Evolutionary conservation across 495 filamentous ascomycete species (phyloP).

Genomic region (Aspergillus kassunensis): DNA sequence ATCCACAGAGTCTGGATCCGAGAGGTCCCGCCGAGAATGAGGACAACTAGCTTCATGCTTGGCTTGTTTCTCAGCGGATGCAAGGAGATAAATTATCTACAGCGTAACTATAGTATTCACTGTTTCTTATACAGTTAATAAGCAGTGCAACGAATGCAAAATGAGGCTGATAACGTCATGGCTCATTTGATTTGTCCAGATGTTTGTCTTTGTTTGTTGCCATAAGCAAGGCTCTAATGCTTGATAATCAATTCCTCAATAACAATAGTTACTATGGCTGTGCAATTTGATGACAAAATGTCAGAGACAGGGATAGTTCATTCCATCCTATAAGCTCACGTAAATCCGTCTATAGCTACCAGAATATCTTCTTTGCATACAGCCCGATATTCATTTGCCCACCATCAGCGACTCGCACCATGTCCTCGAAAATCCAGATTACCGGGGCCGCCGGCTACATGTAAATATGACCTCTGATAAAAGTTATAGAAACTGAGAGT

Average conservation of each 20-base stretch:
- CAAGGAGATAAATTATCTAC: too few species aligned
- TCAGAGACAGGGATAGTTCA: background rate
- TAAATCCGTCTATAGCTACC: background rate
- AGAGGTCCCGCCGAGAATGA: slow-evolving; percentile 45
- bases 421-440: background rate
- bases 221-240: too few species aligned
- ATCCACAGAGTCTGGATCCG: slow-evolving; percentile 33
- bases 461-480: background rate
- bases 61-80: background rate
- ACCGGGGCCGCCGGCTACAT: background rate
- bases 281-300: background rate
- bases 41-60: slow-evolving; percentile 29
- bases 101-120: background rate
- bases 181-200: background rate
- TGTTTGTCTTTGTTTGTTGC: background rate
- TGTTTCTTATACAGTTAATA: background rate
- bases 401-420: background rate
- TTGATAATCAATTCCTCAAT: too few species aligned
- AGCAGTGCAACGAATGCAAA: background rate
- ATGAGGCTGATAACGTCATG: too few species aligned
- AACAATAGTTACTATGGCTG: too few species aligned
- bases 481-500: background rate
- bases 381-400: background rate
- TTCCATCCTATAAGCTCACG: background rate
- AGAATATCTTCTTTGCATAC: background rate